Base-by-base conservation (phyloP, 495 filamentous ascomycete species). In the Aspergillus nanangensis region DNA sequence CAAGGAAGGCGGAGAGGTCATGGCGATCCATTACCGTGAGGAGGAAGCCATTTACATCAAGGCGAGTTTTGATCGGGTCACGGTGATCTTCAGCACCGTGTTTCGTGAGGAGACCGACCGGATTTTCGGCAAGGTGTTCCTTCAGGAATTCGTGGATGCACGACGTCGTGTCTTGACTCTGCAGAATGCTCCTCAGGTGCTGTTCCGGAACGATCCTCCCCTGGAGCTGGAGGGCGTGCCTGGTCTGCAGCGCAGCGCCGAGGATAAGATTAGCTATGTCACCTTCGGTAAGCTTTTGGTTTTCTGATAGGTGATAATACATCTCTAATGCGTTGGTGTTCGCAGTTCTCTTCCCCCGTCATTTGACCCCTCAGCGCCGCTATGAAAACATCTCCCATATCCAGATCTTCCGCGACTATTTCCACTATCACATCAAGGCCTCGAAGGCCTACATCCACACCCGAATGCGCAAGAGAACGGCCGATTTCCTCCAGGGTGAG, bases 21-120 rank as follows among this genome's bases (percentile, higher is more conserved):
- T 93, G 85, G 85, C 91, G 2, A 93, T 98, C 48, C 91, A 96
- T 56, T 97, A 98, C 71, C 84, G 93, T 14, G 94, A 98, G 52
- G 93, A 97, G 71, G 93, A 98, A 62, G 93, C 93, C n/a, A 96
- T 98, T 61, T 98, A 95, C 66, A 89, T 98, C 74, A 96, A 97
- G 67, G 92, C 93, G 24, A 94, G 86, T 64, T 86, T 90, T 63
- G 93, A 98, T 61, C 84, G 93, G 43, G 94, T 98, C 31, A 98
- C 93, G 1, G 91, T 98, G 57, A 97, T 98, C 60, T 98, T 98
- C 80, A 95, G 90, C 67, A 98, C 93, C 25, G 82, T 97, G 40
- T 98, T 98, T 76, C 70, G 92, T 29, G 94, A 98, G 63, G 93
- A 98, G 72, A 98, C 93, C 44, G 93, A 98, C 65, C 73, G 93